These are phyloP conservation scores for Calamus simplicifolius DNA, from an alignment of 176 grass and related monocot species.

Conservation along the genomic window DNA sequence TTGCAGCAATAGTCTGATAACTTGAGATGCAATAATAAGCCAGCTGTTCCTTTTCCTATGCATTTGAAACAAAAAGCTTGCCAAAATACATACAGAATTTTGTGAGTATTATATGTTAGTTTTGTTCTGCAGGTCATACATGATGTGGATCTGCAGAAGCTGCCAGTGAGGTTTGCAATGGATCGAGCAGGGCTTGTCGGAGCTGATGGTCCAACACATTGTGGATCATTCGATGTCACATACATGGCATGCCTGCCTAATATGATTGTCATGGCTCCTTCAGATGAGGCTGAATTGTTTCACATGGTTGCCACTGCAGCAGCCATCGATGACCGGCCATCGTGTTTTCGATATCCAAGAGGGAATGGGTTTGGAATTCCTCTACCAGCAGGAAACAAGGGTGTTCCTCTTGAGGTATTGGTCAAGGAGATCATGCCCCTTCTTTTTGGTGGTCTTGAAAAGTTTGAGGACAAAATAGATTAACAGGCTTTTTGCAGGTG, in stretches of 20 bases:
- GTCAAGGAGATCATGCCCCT: background rate
- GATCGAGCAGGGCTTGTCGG: constrained; percentile 90
- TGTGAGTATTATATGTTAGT: too few species aligned
- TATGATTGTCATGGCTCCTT: constrained; percentile 97
- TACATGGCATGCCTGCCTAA: constrained; percentile 98
- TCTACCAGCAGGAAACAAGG: constrained; percentile 72
- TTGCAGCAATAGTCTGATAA: too few species aligned
- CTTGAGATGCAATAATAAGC: too few species aligned
- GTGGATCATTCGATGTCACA: constrained; percentile 86
- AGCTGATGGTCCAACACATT: constrained; percentile 88
- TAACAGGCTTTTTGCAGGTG: constrained; percentile 31
- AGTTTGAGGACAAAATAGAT: too few species aligned
- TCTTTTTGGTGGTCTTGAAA: background rate
- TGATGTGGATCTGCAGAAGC: constrained; percentile 93
- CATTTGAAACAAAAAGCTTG: too few species aligned
- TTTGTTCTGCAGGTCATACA: constrained; percentile 48
- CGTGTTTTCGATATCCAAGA: constrained; percentile 84
- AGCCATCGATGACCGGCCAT: constrained; percentile 79
- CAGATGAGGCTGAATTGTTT: constrained; percentile 93
- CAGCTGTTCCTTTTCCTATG: too few species aligned
- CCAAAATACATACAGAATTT: too few species aligned
- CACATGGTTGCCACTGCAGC: constrained; percentile 97
- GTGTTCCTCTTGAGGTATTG: constrained; percentile 65
- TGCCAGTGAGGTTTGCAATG: constrained; percentile 94
- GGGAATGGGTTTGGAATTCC: constrained; percentile 79